These are phyloP conservation scores for Verticillium tricorpus DNA, from an alignment of 2,329 filamentous ascomycete genomes.

Conservation along the genomic window DNA sequence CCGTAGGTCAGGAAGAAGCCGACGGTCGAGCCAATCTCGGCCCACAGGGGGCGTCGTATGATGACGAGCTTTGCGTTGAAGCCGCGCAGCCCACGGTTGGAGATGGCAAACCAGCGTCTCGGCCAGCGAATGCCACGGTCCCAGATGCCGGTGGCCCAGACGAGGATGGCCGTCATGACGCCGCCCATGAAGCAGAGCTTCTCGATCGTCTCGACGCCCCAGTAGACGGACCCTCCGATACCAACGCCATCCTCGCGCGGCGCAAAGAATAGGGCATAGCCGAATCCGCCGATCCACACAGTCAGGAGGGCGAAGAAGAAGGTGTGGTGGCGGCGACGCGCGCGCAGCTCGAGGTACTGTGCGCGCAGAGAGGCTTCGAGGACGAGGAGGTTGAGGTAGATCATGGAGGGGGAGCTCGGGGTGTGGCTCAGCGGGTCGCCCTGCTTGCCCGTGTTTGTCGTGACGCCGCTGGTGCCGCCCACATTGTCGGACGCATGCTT, in stretches of 20 bases:
- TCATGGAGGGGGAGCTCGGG: conserved; percentile 89
- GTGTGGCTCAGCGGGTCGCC: conserved; percentile 73
- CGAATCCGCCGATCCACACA: conserved; percentile 79
- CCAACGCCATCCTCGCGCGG: conserved; percentile 92
- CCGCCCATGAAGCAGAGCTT: conserved; percentile 91
- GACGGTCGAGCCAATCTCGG: conserved; percentile 67
- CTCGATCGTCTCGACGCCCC: conserved; percentile 86
- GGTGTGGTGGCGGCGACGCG: conserved; percentile 83
- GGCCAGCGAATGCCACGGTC: conserved; percentile 94
- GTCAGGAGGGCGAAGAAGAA: conserved; percentile 82
- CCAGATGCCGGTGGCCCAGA: conserved; percentile 96
- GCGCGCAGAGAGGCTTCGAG: conserved; percentile 90
- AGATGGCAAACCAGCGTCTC: conserved; percentile 80
- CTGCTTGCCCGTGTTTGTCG: conserved; percentile 35
- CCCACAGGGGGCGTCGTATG: conserved; percentile 76
- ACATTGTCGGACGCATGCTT: conserved; percentile 31
- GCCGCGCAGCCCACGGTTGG: conserved; percentile 81
- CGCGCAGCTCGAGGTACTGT: conserved; percentile 87
- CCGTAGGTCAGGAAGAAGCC: conserved; percentile 77
- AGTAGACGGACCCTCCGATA: conserved; percentile 91
- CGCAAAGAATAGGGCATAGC: conserved; percentile 88
- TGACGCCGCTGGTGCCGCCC: conserved; percentile 35
- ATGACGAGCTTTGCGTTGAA: conserved; percentile 98
- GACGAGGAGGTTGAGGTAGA: conserved; percentile 96
- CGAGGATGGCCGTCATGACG: conserved; percentile 76